Base-by-base conservation (phyloP, 176 grass and related monocot genomes). In the Musa beccarii region DNA sequence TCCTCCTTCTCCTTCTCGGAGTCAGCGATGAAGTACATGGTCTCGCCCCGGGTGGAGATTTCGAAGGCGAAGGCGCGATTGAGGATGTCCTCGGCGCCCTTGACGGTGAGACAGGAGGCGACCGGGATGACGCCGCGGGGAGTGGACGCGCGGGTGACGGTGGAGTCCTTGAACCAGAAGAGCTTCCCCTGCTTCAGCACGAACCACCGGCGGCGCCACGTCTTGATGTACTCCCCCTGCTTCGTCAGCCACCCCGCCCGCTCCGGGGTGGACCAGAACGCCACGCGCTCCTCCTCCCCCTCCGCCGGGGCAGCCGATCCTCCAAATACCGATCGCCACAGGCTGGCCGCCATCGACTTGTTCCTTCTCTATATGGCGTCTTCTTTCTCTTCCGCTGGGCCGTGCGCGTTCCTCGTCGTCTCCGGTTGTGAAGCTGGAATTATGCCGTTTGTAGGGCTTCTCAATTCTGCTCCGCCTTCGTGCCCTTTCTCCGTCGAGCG, bases 11-110 rank as follows among this genome's bases (percentile, higher is more conserved):
- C 93, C 85, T 96, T 96, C 81, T 96, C 93, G 28, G 89, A 88
- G 70, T 96, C 93, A 25, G 89, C 93, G 76, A 96, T 96, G 87
- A 96, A 96, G 85, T 96, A 96, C 93, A 96, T 96, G 87, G 89
- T 92, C 63, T 96, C 89, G 55, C 73, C 19, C 9, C 87, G 77
- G 74, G 85, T 96, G 74, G 87, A 96, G 62, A 96, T 87, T 83
- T 96, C 93, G 81, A 96, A 96, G 59, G 93, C 93, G 75, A 90
- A 92, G 75, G 89, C 83, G 56, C 89, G 87, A 63, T 96, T 92
- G 57, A 96, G 85, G 61, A 90, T 83, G 75, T 96, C 93, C 85
- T 96, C 93, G 78, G 93, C 93, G 69, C 93, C 93, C 81, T 96
- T 96, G 71, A 92, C 93, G 53, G 93, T 96, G 74, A 96, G 89